These are phyloP conservation scores for Vigna trinervia DNA, from an alignment of 306 rosid genomes.

Conservation along the genomic window DNA sequence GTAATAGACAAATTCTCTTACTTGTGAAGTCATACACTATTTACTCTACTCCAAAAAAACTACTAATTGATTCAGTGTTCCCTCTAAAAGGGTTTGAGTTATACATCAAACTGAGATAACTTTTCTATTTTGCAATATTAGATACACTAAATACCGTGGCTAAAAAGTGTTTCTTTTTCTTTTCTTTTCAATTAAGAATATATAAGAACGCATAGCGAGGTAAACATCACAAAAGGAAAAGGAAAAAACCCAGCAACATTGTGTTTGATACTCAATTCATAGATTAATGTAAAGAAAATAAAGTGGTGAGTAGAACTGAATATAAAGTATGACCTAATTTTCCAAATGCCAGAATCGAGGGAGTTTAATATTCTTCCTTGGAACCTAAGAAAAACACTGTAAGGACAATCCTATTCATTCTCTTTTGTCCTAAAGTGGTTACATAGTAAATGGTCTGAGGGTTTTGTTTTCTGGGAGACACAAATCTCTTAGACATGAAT, in stretches of 20 bases:
- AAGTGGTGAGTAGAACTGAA: conserved; percentile 15
- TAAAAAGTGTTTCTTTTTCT: not conserved
- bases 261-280: conserved; percentile 1
- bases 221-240: not conserved
- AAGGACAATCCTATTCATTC: conserved; percentile 39
- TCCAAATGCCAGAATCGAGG: conserved; percentile 38
- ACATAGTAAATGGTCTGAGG: conserved; percentile 7
- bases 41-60: not conserved
- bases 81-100: not conserved
- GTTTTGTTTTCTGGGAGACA: conserved; percentile 37
- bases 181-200: not conserved
- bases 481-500: conserved; percentile 34
- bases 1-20: too few relatives aligned
- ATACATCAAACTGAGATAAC: not conserved
- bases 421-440: conserved; percentile 40
- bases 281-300: conserved; percentile 20
- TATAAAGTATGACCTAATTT: conserved; percentile 27
- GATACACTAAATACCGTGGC: not conserved
- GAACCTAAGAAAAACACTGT: conserved; percentile 41
- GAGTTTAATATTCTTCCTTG: conserved; percentile 37
- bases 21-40: not conserved
- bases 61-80: not conserved
- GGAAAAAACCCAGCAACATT: not conserved
- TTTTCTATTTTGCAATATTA: not conserved
- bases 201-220: not conserved